phyloP scores from a whole-genome alignment of 2,329 filamentous ascomycete genomes.

The Trichothecium roseum region DNA sequence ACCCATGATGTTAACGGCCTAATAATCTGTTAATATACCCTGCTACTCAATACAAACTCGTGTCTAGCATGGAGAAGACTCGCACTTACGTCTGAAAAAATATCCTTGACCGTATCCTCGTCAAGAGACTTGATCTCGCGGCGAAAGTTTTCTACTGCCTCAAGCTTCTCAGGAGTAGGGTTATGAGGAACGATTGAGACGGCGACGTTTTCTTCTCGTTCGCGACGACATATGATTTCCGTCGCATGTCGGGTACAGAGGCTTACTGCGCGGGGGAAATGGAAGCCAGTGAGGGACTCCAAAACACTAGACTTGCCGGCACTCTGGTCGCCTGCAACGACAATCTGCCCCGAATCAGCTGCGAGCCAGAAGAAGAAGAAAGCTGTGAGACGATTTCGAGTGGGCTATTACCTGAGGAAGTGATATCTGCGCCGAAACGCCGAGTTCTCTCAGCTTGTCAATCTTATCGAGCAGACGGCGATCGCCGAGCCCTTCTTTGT shows the following conservation, averaged over 20 bases:
- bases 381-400: not conserved
- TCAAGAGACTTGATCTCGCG: slow-evolving; percentile 25
- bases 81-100: slow-evolving; percentile 28
- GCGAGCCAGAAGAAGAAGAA: slow-evolving; percentile 7
- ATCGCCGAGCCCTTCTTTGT: too few species aligned
- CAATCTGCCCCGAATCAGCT: slow-evolving; percentile 31
- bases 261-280: slow-evolving; percentile 30
- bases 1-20: slow-evolving; percentile 7
- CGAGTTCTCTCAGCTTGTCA: slow-evolving; percentile 30
- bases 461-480: slow-evolving; percentile 14
- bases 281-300: slow-evolving; percentile 49
- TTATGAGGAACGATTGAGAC: slow-evolving; percentile 30
- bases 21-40: slow-evolving; percentile 1
- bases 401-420: slow-evolving; percentile 40
- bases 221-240: slow-evolving; percentile 32
- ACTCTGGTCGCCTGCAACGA: slow-evolving; percentile 76
- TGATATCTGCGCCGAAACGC: slow-evolving; percentile 22
- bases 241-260: slow-evolving; percentile 40
- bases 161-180: slow-evolving; percentile 8
- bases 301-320: slow-evolving; percentile 77
- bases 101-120: slow-evolving; percentile 15
- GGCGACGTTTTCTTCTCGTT: slow-evolving; percentile 18
- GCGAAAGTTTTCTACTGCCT: slow-evolving; percentile 7
- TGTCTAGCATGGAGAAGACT: slow-evolving; percentile 27
- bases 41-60: slow-evolving; percentile 7